Percentiles rank a stretch among this genome's conserved stretches.
These are phyloP conservation scores for Penicillium glabrum DNA, from an alignment of 2,329 filamentous ascomycete genomes.

Conservation along the genomic window DNA sequence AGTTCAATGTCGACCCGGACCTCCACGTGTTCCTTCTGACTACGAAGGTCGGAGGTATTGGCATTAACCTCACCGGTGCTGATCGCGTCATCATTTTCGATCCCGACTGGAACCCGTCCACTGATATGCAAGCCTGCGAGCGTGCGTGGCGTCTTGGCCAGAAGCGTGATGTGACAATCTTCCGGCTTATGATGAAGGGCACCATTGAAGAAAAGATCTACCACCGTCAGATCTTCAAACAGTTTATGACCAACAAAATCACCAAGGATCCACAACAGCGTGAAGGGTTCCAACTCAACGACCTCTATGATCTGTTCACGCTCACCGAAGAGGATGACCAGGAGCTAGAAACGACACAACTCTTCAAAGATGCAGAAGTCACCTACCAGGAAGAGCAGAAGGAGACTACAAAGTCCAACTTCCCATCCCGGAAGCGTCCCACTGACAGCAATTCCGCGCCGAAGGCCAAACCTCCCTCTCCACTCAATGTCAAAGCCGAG, in stretches of 20 bases:
- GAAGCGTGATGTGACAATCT: conserved; percentile 92
- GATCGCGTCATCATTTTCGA: conserved; percentile 98
- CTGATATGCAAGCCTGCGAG: conserved; percentile 91
- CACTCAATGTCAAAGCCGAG: neutral
- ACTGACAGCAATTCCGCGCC: neutral
- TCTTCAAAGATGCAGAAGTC: conserved; percentile 70
- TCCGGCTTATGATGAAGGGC: conserved; percentile 94
- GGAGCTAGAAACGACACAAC: conserved; percentile 23
- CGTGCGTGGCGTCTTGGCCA: conserved; percentile 94
- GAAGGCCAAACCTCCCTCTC: neutral
- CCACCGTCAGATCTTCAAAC: conserved; percentile 97
- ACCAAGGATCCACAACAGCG: conserved; percentile 91
- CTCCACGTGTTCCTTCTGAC: conserved; percentile 90
- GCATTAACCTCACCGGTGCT: conserved; percentile 91
- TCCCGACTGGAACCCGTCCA: conserved; percentile 98
- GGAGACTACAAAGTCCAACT: neutral
- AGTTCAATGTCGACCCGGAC: conserved; percentile 79
- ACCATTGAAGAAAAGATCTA: conserved; percentile 99
- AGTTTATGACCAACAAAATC: conserved; percentile 96
- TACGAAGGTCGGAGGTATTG: conserved; percentile 91
- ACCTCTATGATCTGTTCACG: conserved; percentile 89
- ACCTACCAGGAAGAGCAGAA: conserved; percentile 51
- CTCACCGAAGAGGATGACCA: conserved; percentile 67
- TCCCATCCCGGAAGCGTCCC: neutral
- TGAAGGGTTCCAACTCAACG: conserved; percentile 83